Base-by-base conservation (phyloP, 371 early-diverging fungal genomes). In the Mucor circinelloides region DNA sequence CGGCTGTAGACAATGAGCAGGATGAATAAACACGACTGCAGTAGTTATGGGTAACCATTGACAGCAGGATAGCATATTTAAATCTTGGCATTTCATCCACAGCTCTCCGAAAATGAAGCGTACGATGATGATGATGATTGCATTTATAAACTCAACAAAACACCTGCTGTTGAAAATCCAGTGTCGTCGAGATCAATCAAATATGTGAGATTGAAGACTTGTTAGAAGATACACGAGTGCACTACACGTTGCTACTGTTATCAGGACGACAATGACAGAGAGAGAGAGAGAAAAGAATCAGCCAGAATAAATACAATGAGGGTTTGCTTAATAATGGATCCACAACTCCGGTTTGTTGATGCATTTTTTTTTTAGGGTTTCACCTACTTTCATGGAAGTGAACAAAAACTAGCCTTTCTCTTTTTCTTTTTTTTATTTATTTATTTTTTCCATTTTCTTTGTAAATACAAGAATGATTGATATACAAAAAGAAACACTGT, bases 401-500 rank as follows among this genome's bases (percentile, higher is more conserved):
- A 48, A 48, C 19, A 23, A 48, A 23, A 48, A 48, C 1, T 21
- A 23, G 23, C 48, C 48, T 46, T 48, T 6, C 21, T 48, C 40
- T 63, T 56, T 44, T 46, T 23, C 44, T 46, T 46, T 58, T 46
- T 57, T 21, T 40, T 17, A 15, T 30, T 25, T 30, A 57, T 57
- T 28, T 56, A 10, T 57, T 58, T 64, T 64, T 58, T 46, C 32
- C 57, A 31, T 13, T 56, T 63, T 50, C 23, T 34, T 50, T 23
- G 34, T 31, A 23, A 17, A 13, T 3, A 44, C 5, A 42, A 56
- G 3, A 23, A 66, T 68, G 68, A 62, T 63, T 40, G 68, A 68
- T 36, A 58, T 68, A 58, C 68, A 68, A 57, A 68, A 46, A 57
- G 46, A 57, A 25, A 27, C 58, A 30, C 13, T 64, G 44, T 64